These are phyloP conservation scores for Lachancea meyersii DNA, from an alignment of 805 yeast genomes.

Conservation along the genomic window DNA sequence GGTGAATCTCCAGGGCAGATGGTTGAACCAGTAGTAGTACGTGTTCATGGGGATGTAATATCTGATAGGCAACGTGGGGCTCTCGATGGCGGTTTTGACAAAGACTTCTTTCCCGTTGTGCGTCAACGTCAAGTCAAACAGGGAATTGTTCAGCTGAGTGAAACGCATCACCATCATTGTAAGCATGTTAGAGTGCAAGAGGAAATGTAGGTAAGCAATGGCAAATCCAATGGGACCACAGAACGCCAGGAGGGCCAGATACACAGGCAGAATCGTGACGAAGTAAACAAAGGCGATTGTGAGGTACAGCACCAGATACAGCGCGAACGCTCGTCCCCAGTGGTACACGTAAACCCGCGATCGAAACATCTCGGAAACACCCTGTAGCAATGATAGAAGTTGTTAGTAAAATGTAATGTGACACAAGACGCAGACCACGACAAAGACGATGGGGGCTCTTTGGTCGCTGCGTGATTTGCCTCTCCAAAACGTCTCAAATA, in stretches of 20 bases:
- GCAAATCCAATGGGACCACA: constrained; percentile 29
- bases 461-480: too few relatives aligned
- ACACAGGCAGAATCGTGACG: constrained; percentile 29
- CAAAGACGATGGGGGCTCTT: too few relatives aligned
- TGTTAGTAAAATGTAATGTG: too few relatives aligned
- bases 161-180: constrained; percentile 31
- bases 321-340: constrained; percentile 9
- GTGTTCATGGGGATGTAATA: constrained; percentile 26
- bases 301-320: constrained; percentile 19
- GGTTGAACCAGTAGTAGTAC: constrained; percentile 26
- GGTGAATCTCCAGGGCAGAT: constrained; percentile 23
- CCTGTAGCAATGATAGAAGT: constrained; percentile 9
- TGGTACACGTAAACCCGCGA: constrained; percentile 14
- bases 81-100: constrained; percentile 10
- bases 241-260: constrained; percentile 22
- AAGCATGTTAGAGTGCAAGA: constrained; percentile 28
- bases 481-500: too few relatives aligned
- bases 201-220: constrained; percentile 26
- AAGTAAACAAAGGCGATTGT: constrained; percentile 23
- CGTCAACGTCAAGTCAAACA: constrained; percentile 15
- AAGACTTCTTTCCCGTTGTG: constrained; percentile 11
- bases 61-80: constrained; percentile 17
- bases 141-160: constrained; percentile 19
- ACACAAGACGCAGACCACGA: too few relatives aligned
- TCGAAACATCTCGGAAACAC: constrained; percentile 16